These are phyloP conservation scores for Saccharomyces hybrid DNA, from an alignment of 1,139 yeast genomes.

Conservation along the genomic window DNA sequence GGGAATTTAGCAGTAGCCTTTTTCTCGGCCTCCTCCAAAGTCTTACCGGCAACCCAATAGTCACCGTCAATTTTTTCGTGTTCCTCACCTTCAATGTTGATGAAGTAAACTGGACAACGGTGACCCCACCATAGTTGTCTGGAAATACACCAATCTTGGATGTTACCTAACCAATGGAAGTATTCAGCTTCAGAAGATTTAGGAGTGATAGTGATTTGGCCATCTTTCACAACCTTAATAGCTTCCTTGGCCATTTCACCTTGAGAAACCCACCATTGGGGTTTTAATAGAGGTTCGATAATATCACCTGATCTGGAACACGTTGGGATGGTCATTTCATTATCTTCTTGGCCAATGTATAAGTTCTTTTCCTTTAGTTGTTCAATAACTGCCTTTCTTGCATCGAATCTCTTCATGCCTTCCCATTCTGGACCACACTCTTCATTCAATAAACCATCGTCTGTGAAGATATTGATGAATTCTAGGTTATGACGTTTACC, in stretches of 20 bases:
- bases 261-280: constrained; percentile 99
- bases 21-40: constrained; percentile 68
- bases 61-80: constrained; percentile 52
- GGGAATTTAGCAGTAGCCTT: constrained; percentile 77
- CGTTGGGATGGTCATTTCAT: constrained; percentile 89
- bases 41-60: constrained; percentile 90
- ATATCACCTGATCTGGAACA: constrained; percentile 96
- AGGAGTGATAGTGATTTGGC: constrained; percentile 77
- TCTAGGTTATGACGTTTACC: constrained; percentile 92
- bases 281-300: constrained; percentile 92
- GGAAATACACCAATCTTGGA: constrained; percentile 99
- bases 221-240: constrained; percentile 74
- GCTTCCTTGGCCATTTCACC: constrained; percentile 85
- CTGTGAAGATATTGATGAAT: constrained; percentile 83
- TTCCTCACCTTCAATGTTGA: constrained; percentile 62
- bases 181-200: constrained; percentile 88
- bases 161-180: constrained; percentile 91
- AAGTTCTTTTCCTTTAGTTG: constrained; percentile 68
- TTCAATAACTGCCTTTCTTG: constrained; percentile 79
- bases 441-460: constrained; percentile 84
- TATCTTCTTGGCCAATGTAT: constrained; percentile 77
- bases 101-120: constrained; percentile 94
- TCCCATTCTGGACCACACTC: constrained; percentile 82
- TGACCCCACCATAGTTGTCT: constrained; percentile 99
- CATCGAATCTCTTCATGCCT: constrained; percentile 92